Evolutionary conservation across 768 basidiomycete species (phyloP), one percentile per base, ranked within the genome.

Genomic region (Russula compacta): DNA sequence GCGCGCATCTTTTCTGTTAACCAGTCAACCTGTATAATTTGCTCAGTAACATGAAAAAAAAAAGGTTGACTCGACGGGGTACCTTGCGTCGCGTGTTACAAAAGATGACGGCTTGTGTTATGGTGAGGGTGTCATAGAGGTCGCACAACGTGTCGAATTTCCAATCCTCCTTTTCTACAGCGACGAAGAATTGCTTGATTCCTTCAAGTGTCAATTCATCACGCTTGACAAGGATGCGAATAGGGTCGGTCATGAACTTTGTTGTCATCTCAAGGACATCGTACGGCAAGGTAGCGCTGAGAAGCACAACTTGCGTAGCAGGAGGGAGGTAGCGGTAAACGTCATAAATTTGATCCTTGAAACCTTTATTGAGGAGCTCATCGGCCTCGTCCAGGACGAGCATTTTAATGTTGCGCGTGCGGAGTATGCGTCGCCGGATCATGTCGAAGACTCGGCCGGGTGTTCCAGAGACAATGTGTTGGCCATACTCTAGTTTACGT

Each of bases 131-230:
- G 74, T 98, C 95, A 75, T 97, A 98, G 51, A 99, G 77, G 76
- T 97, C 95, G 71, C 91, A 97, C 36, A 99, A 81, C 0, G 95
- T 98, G 75, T 98, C 95, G 70, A 97, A 95, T 72, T 99, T 99
- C 95, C 95, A 98, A 71, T 99, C 95, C 74, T 99, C 95, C 77
- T 98, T 97, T 76, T 98, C 95, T 58, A 99, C 95, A 49, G 95
- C 95, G 53, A 99, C 92, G 79, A 94, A 94, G 77, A 95, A 95
- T 72, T 95, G 92, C 69, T 94, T 94, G 77, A 95, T 94, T 9
- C 89, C 89, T 70, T 99, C 95, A 59, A 98, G 80, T 54, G 95
- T 97, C 81, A 98, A 82, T 76, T 99, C 95, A 71, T 98, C 95
- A 87, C 94, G 92, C 80, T 98, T 97, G 74, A 98, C 95, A 68